A percentile compares a stretch with the other conserved stretches of the same genome.
These are phyloP conservation scores for Botryotinia calthae DNA, from an alignment of 2,329 filamentous ascomycete species.

Conservation along the genomic window DNA sequence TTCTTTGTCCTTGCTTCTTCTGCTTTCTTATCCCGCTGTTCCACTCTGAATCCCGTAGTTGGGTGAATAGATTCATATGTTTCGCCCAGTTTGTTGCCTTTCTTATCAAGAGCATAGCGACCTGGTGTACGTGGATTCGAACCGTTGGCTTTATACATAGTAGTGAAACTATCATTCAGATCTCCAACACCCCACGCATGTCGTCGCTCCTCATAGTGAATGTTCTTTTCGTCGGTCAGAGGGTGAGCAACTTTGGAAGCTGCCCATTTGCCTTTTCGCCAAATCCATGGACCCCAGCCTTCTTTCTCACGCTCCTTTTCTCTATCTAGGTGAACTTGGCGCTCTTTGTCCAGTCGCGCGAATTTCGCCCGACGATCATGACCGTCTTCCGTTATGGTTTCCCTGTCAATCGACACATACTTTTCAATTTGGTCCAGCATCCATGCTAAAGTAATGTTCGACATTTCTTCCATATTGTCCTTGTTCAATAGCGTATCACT, in stretches of 20 bases:
- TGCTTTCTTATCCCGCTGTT: neutral
- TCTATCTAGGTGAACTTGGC: neutral
- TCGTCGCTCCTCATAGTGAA: neutral
- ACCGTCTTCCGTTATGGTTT: neutral
- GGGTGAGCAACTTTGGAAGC: neutral
- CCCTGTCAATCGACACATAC: neutral
- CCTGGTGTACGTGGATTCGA: slow-evolving; percentile 9
- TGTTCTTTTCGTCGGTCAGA: neutral
- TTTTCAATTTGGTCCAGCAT: slow-evolving; percentile 24
- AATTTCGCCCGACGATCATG: neutral
- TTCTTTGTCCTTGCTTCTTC: neutral
- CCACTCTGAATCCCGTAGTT: neutral
- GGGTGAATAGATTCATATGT: slow-evolving; percentile 7
- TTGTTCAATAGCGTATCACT: slow-evolving; percentile 11
- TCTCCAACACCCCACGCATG: neutral
- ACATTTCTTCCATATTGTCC: slow-evolving; percentile 19
- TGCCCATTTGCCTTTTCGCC: neutral
- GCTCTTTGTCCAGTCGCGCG: neutral
- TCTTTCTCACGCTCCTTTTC: neutral
- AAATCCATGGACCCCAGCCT: neutral
- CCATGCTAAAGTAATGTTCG: slow-evolving; percentile 27
- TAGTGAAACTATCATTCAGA: neutral
- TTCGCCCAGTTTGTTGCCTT: neutral
- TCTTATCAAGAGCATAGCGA: neutral
- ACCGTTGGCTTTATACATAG: neutral